phyloP scores from a whole-genome alignment of 805 yeast species.

The Candida maris region DNA sequence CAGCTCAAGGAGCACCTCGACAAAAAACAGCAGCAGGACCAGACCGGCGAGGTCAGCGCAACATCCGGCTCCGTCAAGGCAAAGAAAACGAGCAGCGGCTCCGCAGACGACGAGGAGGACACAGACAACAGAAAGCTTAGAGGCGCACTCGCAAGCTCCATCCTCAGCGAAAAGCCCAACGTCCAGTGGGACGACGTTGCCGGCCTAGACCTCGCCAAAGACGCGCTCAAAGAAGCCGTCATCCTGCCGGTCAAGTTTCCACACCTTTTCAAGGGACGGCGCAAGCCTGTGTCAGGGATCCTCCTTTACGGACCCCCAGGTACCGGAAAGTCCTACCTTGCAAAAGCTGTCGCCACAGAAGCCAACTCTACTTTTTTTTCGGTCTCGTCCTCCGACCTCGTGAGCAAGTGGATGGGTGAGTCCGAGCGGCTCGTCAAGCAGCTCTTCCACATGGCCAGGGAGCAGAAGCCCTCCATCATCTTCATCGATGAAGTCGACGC shows the following conservation, averaged over 20 bases:
- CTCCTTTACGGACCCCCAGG: constrained; percentile 92
- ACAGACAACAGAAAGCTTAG: constrained; percentile 85
- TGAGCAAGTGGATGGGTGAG: constrained; percentile 99
- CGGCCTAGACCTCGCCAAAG: constrained; percentile 92
- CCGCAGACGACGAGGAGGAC: constrained; percentile 60
- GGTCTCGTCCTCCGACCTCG: constrained; percentile 93
- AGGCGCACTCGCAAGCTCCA: constrained; percentile 89
- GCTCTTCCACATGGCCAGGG: constrained; percentile 92
- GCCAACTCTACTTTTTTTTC: constrained; percentile 96
- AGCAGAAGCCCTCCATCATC: constrained; percentile 90
- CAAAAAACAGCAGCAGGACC: constrained; percentile 44
- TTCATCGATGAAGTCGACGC: constrained; percentile 99
- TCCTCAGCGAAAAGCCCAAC: constrained; percentile 86
- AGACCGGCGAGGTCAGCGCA: constrained; percentile 49
- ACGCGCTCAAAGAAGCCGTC: constrained; percentile 95
- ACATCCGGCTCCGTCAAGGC: constrained; percentile 57
- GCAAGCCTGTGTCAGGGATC: constrained; percentile 91
- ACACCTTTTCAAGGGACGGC: constrained; percentile 88
- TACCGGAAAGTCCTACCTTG: constrained; percentile 94
- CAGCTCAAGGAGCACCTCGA: constrained; percentile 87
- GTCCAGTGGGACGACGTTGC: constrained; percentile 95
- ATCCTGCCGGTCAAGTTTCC: constrained; percentile 95
- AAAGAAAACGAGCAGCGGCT: constrained; percentile 39
- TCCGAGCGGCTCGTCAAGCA: constrained; percentile 95
- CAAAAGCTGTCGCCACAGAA: constrained; percentile 98